A percentile compares a stretch with the other conserved stretches of the same genome.
These are phyloP conservation scores for Agrocybe praecox DNA, from an alignment of 768 basidiomycete genomes.

Conservation along the genomic window DNA sequence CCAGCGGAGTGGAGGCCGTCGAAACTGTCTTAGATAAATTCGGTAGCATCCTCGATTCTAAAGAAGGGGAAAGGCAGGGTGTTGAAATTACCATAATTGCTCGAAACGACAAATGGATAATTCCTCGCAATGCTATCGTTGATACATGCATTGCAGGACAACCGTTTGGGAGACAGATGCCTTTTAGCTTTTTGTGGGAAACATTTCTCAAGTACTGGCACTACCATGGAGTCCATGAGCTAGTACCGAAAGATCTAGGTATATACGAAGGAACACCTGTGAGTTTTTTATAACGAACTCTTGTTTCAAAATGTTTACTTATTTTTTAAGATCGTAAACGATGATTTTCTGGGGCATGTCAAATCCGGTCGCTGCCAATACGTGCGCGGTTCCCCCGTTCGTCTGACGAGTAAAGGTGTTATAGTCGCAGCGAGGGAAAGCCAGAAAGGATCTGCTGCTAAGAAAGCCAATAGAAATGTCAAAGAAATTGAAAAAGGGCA, in stretches of 20 bases:
- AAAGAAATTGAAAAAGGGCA: constrained; percentile 19
- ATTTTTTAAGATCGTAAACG: constrained; percentile 46
- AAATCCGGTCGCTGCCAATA: constrained; percentile 44
- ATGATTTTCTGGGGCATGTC: constrained; percentile 49
- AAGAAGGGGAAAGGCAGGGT: constrained; percentile 16
- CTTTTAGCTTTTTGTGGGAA: constrained; percentile 52
- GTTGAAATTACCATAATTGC: constrained; percentile 41
- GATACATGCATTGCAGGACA: constrained; percentile 50
- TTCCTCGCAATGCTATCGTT: constrained; percentile 46
- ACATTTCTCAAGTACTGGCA: constrained; percentile 42
- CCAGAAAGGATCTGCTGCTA: constrained; percentile 31
- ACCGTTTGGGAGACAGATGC: constrained; percentile 56
- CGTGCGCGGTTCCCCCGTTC: constrained; percentile 46
- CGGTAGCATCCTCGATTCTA: constrained; percentile 17
- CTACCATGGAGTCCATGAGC: constrained; percentile 46
- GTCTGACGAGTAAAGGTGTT: constrained; percentile 36
- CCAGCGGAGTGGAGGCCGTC: constrained; percentile 39
- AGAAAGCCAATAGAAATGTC: constrained; percentile 15
- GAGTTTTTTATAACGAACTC: constrained; percentile 3
- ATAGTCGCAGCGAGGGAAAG: constrained; percentile 38
- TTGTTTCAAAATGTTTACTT: neutral
- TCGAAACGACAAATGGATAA: constrained; percentile 54
- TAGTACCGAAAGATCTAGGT: constrained; percentile 40
- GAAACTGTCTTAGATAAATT: constrained; percentile 30
- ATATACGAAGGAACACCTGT: constrained; percentile 52